Conservation (phyloP, 352 stramenopile species). For the Phytophthora europaea region DNA sequence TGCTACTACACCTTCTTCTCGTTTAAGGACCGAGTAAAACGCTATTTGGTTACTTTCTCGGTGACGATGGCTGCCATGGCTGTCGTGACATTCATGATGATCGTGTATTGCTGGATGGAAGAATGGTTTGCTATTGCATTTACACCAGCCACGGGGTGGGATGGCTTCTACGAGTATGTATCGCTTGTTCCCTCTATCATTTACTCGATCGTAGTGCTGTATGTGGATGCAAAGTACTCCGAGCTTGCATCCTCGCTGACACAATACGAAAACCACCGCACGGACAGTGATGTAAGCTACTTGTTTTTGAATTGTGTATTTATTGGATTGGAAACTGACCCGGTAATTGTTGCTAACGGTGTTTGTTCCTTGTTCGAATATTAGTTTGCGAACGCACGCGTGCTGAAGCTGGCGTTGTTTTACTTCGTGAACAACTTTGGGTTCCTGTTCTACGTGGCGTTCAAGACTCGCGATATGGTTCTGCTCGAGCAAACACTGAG, state of each 20-base stretch:
- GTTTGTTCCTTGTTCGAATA: slow-evolving; percentile 3
- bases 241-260: slow-evolving; percentile 94
- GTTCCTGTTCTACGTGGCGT: slow-evolving; percentile 97
- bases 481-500: slow-evolving; percentile 93
- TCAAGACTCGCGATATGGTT: slow-evolving; percentile 89
- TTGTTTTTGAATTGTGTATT: slow-evolving; percentile 3
- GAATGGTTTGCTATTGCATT: slow-evolving; percentile 73
- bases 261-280: slow-evolving; percentile 94
- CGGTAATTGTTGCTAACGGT: not conserved
- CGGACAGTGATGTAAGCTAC: slow-evolving; percentile 80
- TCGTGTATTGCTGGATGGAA: slow-evolving; percentile 86
- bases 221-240: slow-evolving; percentile 90
- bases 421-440: slow-evolving; percentile 99
- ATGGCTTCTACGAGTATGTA: slow-evolving; percentile 75
- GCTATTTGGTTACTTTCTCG: slow-evolving; percentile 79
- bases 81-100: slow-evolving; percentile 79
- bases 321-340: slow-evolving; percentile 9
- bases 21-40: slow-evolving; percentile 78
- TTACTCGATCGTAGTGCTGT: slow-evolving; percentile 81
- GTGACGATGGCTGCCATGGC: slow-evolving; percentile 76
- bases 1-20: slow-evolving; percentile 87
- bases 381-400: slow-evolving; percentile 93
- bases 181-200: slow-evolving; percentile 73
- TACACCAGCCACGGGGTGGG: slow-evolving; percentile 69
- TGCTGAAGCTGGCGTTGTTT: slow-evolving; percentile 98